Conservation (phyloP, 805 yeast species). For the Maudiozyma bulderi region DNA sequence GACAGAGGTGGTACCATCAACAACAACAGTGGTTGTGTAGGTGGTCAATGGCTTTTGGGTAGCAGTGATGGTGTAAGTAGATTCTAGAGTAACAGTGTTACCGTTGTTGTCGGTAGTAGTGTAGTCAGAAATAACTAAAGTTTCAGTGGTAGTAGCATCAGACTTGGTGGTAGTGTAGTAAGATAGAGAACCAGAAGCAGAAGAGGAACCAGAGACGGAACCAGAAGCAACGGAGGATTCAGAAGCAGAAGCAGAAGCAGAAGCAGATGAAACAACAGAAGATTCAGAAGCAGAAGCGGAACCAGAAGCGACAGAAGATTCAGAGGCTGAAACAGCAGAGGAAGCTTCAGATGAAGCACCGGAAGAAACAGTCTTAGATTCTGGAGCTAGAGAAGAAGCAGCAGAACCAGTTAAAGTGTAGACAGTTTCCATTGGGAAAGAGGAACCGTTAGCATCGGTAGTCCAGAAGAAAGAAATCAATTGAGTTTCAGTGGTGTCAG, state of each 20-base stretch:
- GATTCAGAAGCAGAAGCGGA: not conserved
- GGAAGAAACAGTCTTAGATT: not conserved
- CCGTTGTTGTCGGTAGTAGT: constrained; percentile 1
- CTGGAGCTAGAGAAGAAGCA: not conserved
- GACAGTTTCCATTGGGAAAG: constrained; percentile 1
- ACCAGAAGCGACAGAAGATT: not conserved
- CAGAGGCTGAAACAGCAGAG: not conserved
- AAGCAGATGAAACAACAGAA: not conserved
- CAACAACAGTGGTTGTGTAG: constrained; percentile 3
- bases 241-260: not conserved
- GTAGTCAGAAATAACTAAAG: constrained; percentile 1
- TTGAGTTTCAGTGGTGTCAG: constrained; percentile 1
- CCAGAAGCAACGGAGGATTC: not conserved
- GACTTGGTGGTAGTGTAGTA: constrained; percentile 1
- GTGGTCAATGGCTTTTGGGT: not conserved
- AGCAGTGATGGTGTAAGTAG: constrained; percentile 2
- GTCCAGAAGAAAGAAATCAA: constrained; percentile 2
- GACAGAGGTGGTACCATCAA: not conserved
- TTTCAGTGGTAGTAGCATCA: not conserved
- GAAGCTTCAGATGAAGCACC: not conserved
- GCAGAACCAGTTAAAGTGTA: constrained; percentile 1
- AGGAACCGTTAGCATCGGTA: not conserved
- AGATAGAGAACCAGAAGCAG: not conserved
- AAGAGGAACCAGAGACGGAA: not conserved
- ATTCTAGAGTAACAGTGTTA: not conserved